Percentiles rank a stretch among this genome's conserved stretches.
phyloP scores from a whole-genome alignment of 225 moss, liverwort and hornwort species.

The Pseudoscleropodium purum region DNA sequence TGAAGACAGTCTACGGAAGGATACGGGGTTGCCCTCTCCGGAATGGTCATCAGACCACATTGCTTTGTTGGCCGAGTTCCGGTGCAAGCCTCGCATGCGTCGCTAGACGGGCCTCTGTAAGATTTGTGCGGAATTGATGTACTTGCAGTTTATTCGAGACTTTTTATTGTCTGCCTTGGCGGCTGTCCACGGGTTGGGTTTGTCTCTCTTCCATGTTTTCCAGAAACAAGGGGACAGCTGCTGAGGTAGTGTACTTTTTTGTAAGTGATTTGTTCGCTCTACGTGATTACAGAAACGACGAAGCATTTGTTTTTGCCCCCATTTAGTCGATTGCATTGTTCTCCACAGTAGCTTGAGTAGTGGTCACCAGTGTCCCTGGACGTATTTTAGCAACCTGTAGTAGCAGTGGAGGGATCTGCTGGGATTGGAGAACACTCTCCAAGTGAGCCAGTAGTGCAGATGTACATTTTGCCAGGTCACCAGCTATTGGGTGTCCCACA shows the following conservation, averaged over 20 bases:
- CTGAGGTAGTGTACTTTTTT: conserved; percentile 33
- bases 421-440: conserved; percentile 3
- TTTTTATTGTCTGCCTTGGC: conserved; percentile 3
- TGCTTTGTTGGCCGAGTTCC: conserved; percentile 52
- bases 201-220: not conserved
- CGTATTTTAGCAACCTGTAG: conserved; percentile 9
- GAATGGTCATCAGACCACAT: conserved; percentile 64
- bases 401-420: not conserved
- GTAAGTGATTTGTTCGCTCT: conserved; percentile 29
- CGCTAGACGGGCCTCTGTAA: conserved; percentile 7
- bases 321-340: not conserved
- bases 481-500: conserved; percentile 26
- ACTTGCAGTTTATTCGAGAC: conserved; percentile 9
- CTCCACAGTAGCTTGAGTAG: not conserved
- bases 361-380: not conserved
- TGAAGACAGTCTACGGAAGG: conserved; percentile 49
- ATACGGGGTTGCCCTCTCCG: conserved; percentile 51
- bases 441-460: conserved; percentile 30
- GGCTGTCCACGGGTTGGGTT: not conserved
- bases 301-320: conserved; percentile 14
- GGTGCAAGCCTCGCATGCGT: conserved; percentile 41
- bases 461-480: conserved; percentile 52
- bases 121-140: not conserved
- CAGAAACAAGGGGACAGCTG: conserved; percentile 1
- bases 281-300: conserved; percentile 6